phyloP scores from a whole-genome alignment of 2,329 filamentous ascomycete genomes.

The Xylaria sp. region DNA sequence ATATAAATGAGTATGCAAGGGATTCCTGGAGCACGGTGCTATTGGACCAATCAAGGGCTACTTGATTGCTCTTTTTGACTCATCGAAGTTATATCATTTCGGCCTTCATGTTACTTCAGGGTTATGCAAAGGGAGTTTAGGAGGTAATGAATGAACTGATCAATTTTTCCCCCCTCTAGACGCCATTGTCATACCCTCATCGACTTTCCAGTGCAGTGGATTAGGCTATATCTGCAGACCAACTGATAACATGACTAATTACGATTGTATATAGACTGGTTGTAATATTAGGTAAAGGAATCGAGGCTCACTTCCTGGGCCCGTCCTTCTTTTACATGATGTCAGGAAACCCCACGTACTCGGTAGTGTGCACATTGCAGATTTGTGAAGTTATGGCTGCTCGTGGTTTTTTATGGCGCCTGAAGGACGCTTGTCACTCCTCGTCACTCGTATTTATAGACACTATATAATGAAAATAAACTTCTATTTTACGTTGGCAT shows the following conservation, averaged over 20 bases:
- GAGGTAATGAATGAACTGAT: constrained; percentile 19
- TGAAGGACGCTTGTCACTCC: no score
- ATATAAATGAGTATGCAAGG: constrained; percentile 7
- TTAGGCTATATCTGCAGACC: not conserved
- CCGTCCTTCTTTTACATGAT: no score
- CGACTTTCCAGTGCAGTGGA: not conserved
- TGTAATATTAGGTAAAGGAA: constrained; percentile 13
- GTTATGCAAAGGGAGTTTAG: constrained; percentile 5
- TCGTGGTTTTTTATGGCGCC: no score
- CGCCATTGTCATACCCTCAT: not conserved
- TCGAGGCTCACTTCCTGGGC: not conserved
- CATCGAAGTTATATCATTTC: not conserved
- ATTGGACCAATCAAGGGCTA: not conserved
- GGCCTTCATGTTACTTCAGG: not conserved
- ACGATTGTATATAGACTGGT: constrained; percentile 13
- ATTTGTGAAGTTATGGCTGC: no score
- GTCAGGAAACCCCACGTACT: no score
- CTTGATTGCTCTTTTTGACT: constrained; percentile 2
- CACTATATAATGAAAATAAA: no score
- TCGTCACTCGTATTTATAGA: no score
- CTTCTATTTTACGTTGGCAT: not conserved
- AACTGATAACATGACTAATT: not conserved
- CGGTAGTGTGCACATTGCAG: no score
- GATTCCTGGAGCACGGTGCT: constrained; percentile 8
- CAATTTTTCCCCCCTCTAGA: not conserved